Percentiles rank a stretch among this genome's conserved stretches.
phyloP scores from a whole-genome alignment of 2,329 filamentous ascomycete genomes.

The Thermoascus crustaceus region DNA sequence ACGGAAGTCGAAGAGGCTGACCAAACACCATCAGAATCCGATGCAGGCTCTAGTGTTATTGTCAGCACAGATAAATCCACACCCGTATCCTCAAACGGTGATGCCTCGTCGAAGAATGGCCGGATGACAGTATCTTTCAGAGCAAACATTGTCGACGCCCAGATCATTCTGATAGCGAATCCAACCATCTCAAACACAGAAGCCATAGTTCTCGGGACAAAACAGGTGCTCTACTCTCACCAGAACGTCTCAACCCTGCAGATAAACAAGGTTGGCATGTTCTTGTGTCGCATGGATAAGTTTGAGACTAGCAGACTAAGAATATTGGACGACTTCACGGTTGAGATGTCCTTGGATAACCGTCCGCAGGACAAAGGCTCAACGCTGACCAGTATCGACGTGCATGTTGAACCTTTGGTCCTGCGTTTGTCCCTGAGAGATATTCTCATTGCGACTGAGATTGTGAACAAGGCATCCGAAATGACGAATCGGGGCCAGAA shows the following conservation, averaged over 20 bases:
- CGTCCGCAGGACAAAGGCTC: slow-evolving; percentile 51
- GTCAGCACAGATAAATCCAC: slow-evolving; percentile 19
- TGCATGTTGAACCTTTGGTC: slow-evolving; percentile 85
- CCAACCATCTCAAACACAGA: slow-evolving; percentile 84
- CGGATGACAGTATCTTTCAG: slow-evolving; percentile 76
- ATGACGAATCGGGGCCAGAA: slow-evolving; percentile 54
- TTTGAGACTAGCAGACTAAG: slow-evolving; percentile 85
- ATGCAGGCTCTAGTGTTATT: slow-evolving; percentile 23
- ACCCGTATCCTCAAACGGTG: slow-evolving; percentile 16
- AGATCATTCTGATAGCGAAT: slow-evolving; percentile 93
- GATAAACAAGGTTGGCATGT: slow-evolving; percentile 93
- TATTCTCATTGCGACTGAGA: slow-evolving; percentile 88
- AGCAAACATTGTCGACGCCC: slow-evolving; percentile 89
- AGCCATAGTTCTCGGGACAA: slow-evolving; percentile 88
- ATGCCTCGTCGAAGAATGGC: slow-evolving; percentile 30
- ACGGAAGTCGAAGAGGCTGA: slow-evolving; percentile 24
- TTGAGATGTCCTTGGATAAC: slow-evolving; percentile 81
- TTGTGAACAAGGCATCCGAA: slow-evolving; percentile 82
- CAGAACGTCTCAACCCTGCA: slow-evolving; percentile 93
- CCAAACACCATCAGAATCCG: slow-evolving; percentile 29
- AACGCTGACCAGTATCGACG: slow-evolving; percentile 66
- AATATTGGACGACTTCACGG: slow-evolving; percentile 92
- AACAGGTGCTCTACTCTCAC: slow-evolving; percentile 84
- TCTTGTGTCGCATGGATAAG: slow-evolving; percentile 94
- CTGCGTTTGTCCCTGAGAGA: slow-evolving; percentile 85